Evolutionary conservation across 1,139 yeast genomes (phyloP), one percentile per base, ranked within the genome.

Genomic region (Geotrichum klebahnii): DNA sequence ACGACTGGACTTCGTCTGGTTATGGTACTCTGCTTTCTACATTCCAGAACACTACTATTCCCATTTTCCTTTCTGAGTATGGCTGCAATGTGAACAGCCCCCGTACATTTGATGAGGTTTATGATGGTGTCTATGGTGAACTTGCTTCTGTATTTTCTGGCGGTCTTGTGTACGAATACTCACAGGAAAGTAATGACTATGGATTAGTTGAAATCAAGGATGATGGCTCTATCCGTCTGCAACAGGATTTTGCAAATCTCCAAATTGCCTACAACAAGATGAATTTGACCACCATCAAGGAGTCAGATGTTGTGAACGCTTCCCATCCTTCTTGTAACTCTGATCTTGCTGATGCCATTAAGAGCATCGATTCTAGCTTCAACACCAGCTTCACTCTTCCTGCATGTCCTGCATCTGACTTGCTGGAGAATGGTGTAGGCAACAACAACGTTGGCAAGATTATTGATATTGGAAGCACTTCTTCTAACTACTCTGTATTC

Each of bases 81-180:
- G 98, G 98, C 3, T 92, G 98, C 69, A 92, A 92, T 66, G 83
- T 80, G 55, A 84, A 87, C 1, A 63, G 72, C 14, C 97, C 97
- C 5, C 78, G 98, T 59, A 64, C 71, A 17, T 92, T 92, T 67
- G 85, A 82, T 40, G 98, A 92, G 66, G 81, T 90, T 29, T 46
- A 48, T 38, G 56, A 57, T n/a, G 64, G 66, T 23, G 54, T 64
- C 36, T 82, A 74, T 59, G 60, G 67, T 19, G 77, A 78, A 2
- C 70, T 82, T 66, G 62, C 76, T 31, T 61, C 74, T 50, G 90
- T 28, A 69, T 92, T 53, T 84, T 78, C 88, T 53, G 98, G 98
- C 6, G 98, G 98, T 0, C 73, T 92, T 52, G 94, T 88, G 1
- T 92, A 92, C 65, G 97, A 92, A 66, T 92, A 77, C 67, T 79